These are phyloP conservation scores for Moesziomyces parantarcticus DNA, from an alignment of 1,284 basidiomycete species.

Conservation along the genomic window DNA sequence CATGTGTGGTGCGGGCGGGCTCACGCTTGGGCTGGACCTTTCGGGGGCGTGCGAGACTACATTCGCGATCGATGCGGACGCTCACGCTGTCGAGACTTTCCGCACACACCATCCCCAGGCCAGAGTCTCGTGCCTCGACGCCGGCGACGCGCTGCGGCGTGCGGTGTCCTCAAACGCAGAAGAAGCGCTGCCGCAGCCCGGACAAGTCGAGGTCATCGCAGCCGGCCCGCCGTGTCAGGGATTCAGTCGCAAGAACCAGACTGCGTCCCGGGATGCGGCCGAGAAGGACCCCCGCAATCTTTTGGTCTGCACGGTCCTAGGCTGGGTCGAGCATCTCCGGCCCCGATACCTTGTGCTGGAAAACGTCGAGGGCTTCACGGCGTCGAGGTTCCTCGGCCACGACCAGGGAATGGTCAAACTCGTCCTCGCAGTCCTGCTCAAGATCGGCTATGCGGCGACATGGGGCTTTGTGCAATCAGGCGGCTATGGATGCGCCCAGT, in stretches of 20 bases:
- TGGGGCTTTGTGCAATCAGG: slow-evolving; percentile 32
- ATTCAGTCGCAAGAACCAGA: slow-evolving; percentile 24
- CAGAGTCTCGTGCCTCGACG: slow-evolving; percentile 11
- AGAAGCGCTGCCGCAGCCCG: slow-evolving; percentile 15
- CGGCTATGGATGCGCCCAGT: slow-evolving; percentile 31
- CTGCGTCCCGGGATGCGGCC: slow-evolving; percentile 10
- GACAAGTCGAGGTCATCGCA: slow-evolving; percentile 28
- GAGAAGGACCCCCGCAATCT: slow-evolving; percentile 32
- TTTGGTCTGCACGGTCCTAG: slow-evolving; percentile 22
- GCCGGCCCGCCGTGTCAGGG: slow-evolving; percentile 46
- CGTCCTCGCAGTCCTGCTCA: slow-evolving; percentile 11
- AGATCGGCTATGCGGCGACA: slow-evolving; percentile 22
- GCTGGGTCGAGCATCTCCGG: slow-evolving; percentile 32
- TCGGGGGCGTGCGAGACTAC: slow-evolving; percentile 36
- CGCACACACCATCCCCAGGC: slow-evolving; percentile 20
- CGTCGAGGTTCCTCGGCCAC: slow-evolving; percentile 17
- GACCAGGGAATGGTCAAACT: slow-evolving; percentile 30
- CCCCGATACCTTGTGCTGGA: slow-evolving; percentile 34
- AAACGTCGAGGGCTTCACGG: slow-evolving; percentile 34
- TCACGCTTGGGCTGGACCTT: slow-evolving; percentile 31
- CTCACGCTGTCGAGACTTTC: slow-evolving; percentile 21
- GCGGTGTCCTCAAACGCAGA: slow-evolving; percentile 5
- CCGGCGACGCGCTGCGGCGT: slow-evolving; percentile 18
- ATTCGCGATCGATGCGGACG: slow-evolving; percentile 29
- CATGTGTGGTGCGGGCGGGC: slow-evolving; percentile 42